Evolutionary conservation across 805 yeast species (phyloP), one percentile per base, ranked within the genome.

Genomic region (Myxozyma monticola): DNA sequence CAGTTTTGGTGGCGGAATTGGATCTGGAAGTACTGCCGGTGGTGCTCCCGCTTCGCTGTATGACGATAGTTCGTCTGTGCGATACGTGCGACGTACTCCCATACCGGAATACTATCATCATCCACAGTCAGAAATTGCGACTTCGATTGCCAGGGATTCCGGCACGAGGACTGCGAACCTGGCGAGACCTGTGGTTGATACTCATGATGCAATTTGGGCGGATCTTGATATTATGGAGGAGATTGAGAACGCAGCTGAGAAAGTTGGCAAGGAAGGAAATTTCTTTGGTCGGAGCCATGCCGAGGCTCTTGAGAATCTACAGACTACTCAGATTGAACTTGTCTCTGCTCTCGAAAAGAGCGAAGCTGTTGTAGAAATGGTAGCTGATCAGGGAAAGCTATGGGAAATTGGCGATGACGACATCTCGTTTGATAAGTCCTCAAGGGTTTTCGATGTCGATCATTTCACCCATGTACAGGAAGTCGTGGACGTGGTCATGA

Each of bases 141-240:
- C 46, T 18, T 26, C 20, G 14, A 37, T 49, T 18, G 56, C 38
- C 21, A 41, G 39, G n/a, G 29, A 38, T 1, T 45, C 51, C n/a
- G 53, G 56, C 31, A 43, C 49, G 10, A 36, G 41, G 10, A 28
- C 46, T 9, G n/a, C 26, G 9, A 39, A 34, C 5, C 28, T n/a
- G 21, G 54, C 25, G 22, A 45, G 25, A 36, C 51, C 57, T 2
- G 26, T 43, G 1, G 50, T 43, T 8, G 82, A 85, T 46, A 71
- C 78, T 53, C 89, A 83, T 68, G 96, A 87, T 67, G 76, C 77
- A 61, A 72, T 87, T 39, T 90, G 96, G 95, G 83, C 91, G 5
- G 95, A 88, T 59, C 82, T 89, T 42, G 96, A 86, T 61, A 84
- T 86, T 0, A 73, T 91, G 55, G 90, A 88, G 57, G 95, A 87